Evolutionary conservation across 2,329 filamentous ascomycete species (phyloP), one percentile per base, ranked within the genome.

Genomic region (Sclerotinia nivalis): DNA sequence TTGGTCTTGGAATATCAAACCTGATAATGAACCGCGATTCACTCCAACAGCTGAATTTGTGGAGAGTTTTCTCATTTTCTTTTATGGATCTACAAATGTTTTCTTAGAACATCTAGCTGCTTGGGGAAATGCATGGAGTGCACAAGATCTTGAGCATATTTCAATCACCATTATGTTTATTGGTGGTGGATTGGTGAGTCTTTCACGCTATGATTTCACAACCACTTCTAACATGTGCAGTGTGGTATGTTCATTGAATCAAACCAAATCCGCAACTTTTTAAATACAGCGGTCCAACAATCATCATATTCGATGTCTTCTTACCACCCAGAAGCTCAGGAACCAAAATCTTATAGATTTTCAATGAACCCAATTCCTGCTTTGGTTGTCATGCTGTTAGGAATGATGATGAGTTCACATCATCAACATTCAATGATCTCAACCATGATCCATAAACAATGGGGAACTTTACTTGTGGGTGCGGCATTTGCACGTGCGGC

Each of bases 141-240:
- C 93, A 0, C 87, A 91, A 71, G 95, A 98, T 78, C 83, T 98
- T 28, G 94, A 98, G 81, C 96, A 98, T 80, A 83, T 97, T 60
- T 95, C 93, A 18, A 97, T 98, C 76, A 94, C 95, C 0, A 85
- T 97, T 60, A 88, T 98, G 79, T 98, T 98, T 82, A 92, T 97
- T 72, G 95, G 95, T 68, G 95, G 94, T 74, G 95, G 96, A 60
- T 78, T 97, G 81, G 91, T 93, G 81, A 84, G 88, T 84, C 22
- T 59, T 55, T 22, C 3, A 20, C 78, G 73, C 47, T 43, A 40
- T 68, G 37, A 25, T 18, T 45, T 31, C 28, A 9, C 20, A 59
- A 25, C n/a, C 22, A 56, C 15, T 45, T 31, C 59, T 71, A 71
- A 70, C n/a, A n/a, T 9, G 40, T 6, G 20, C 50, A 90, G 85